Base-by-base conservation (phyloP, 108 stramenopile genomes). In the Nitzschia sp. region DNA sequence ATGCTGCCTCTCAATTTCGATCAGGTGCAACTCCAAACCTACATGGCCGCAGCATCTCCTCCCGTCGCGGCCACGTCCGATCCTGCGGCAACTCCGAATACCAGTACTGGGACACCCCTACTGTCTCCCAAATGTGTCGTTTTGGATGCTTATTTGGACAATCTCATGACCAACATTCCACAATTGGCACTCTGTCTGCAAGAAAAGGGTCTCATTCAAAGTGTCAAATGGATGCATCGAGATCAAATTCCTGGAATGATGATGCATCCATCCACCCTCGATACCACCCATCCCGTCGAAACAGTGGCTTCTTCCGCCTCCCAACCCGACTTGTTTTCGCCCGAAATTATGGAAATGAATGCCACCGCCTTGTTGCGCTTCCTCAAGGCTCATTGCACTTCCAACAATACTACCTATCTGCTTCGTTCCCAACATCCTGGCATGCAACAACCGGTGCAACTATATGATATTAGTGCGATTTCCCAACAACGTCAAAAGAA, bases 101-200 rank as follows among this genome's bases (percentile, higher is more conserved):
- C 19, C 48, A 50, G 39, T 39, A 59, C 83, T 25, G 40, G 68
- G 10, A 51, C 57, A 12, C 52, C 41, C 6, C 71, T 75, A 17
- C 76, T 70, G 25, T 73, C 87, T 0, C 85, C 88, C 21, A 53
- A 86, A 10, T 86, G 76, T 29, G 88, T 87, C 0, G 87, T 89
- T 7, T 48, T 93, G 39, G 89, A 93, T 76, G 83, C 86, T 19
- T 93, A 93, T 60, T 70, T 93, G 0, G 92, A 93, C 57, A 90
- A 91, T 71, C 71, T 93, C 40, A 93, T 93, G 81, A 85, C 89
- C 17, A 93, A 93, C 70, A 88, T 93, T 8, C 92, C 92, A 10
- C 92, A 93, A 61, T 73, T 93, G 6, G 92, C 92, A 0, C 77
- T 93, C 44, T 84, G 88, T 53, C 59, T 93, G 34, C 83, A 76